Evolutionary conservation across 1,139 yeast genomes (phyloP), one percentile per base, ranked within the genome.

Genomic region (Keqinozyma sinolaborantium): DNA sequence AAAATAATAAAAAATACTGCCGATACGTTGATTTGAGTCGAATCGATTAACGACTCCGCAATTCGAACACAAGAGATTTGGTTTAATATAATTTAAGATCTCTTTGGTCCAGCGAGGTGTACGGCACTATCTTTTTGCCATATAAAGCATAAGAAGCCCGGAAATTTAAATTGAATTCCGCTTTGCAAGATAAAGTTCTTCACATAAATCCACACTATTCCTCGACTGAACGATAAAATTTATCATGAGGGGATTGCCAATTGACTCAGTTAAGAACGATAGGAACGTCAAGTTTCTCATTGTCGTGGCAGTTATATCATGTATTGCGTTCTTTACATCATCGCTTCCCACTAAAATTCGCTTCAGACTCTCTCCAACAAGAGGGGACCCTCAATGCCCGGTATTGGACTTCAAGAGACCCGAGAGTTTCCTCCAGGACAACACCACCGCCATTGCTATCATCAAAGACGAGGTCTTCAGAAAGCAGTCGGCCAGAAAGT

Each of bases 391-490:
- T 16, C 30, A 56, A 14, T 63, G 70, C 42, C 69, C 68, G 3
- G 30, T 62, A 15, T 43, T 45, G 30, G 61, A 60, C 3, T 38
- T 51, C 14, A 50, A 52, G 30, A 57, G 53, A 2, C 73, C 73
- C 2, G 38, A 42, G 11, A 48, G 58, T 16, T 65, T 51, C 38
- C 16, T 34, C 23, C 32, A 41, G 6, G 69, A 66, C 43, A 65
- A 64, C 36, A 46, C 64, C n/a, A 59, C 67, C 4, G 70, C 54
- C 1, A 36, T 60, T 13, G 40, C 34, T 5, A 60, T 64, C 25
- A 41, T 65, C 24, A 26, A 57, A 26, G 70, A 64, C 41, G 52
- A 51, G 24, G 31, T 42, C 1, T 73, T 60, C 48, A 54, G 69
- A 40, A 45, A 54, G 16, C 38, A 42, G 12, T 65, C 75, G 1